A percentile compares a stretch with the other conserved stretches of the same genome.
Evolutionary conservation across 306 rosid species (phyloP).

Genomic region (Oemleria cerasiformis): DNA sequence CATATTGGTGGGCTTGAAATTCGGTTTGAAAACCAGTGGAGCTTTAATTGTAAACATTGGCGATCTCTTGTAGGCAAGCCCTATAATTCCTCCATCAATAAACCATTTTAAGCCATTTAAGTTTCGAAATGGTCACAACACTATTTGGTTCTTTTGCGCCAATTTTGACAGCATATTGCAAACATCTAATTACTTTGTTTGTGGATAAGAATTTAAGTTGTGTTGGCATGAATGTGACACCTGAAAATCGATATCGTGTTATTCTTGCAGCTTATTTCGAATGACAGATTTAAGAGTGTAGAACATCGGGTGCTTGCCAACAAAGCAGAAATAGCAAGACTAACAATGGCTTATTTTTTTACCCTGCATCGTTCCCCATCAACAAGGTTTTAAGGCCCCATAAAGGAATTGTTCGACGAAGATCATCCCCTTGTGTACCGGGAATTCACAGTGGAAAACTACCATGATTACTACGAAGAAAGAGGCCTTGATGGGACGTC

Average conservation of each 20-base stretch:
- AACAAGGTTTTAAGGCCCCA: constrained; percentile 18
- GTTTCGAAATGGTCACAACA: no score
- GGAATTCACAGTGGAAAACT: constrained; percentile 9
- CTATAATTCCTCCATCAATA: no score
- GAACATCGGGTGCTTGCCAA: constrained; percentile 26
- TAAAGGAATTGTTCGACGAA: constrained; percentile 14
- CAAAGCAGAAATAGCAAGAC: constrained; percentile 2
- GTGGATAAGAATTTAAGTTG: no score
- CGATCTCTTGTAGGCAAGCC: no score
- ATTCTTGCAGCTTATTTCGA: constrained; percentile 28
- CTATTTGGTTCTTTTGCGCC: no score
- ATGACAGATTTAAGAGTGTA: constrained; percentile 27
- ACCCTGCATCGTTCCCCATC: background rate
- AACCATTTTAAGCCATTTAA: no score
- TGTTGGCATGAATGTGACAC: no score
- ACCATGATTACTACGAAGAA: background rate
- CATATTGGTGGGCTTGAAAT: constrained; percentile 43
- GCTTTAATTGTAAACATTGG: constrained; percentile 1
- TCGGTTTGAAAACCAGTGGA: constrained; percentile 27
- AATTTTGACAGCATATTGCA: constrained; percentile 6
- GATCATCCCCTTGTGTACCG: constrained; percentile 20
- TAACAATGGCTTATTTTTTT: constrained; percentile 21
- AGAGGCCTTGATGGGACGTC: constrained; percentile 22
- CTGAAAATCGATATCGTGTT: background rate
- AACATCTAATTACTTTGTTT: no score